Conservation (phyloP, 805 yeast genomes). For the Monosporozyma siamensis region DNA sequence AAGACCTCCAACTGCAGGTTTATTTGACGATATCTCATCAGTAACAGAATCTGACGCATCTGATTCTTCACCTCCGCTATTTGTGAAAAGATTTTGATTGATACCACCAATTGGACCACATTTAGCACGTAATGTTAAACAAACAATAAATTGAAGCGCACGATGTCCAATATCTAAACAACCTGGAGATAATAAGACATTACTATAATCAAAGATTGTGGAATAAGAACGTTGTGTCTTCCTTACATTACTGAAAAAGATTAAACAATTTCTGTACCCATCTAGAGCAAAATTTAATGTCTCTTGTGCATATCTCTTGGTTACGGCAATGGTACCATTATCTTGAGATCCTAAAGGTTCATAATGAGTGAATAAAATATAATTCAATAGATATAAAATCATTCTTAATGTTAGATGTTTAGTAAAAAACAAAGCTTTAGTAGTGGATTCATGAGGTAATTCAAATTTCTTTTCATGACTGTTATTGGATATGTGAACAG, state of each 20-base stretch:
- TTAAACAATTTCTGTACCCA: conserved; percentile 34
- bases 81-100: conserved; percentile 23
- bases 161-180: conserved; percentile 46
- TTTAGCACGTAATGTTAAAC: conserved; percentile 41
- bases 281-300: conserved; percentile 36
- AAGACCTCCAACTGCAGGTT: conserved; percentile 10
- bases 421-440: conserved; percentile 33
- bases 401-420: conserved; percentile 37
- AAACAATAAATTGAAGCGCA: conserved; percentile 49
- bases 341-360: conserved; percentile 35
- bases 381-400: conserved; percentile 42
- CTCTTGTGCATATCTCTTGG: conserved; percentile 35
- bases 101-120: conserved; percentile 35
- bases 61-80: conserved; percentile 24
- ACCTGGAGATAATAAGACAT: conserved; percentile 40
- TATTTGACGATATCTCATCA: conserved; percentile 2
- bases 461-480: conserved; percentile 27
- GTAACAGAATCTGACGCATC: conserved; percentile 9
- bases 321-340: conserved; percentile 27
- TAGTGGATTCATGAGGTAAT: conserved; percentile 33
- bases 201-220: conserved; percentile 32
- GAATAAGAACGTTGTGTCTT: conserved; percentile 29
- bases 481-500: neutral
- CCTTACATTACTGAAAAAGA: conserved; percentile 33
- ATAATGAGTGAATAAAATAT: conserved; percentile 38